Evolutionary conservation across 805 yeast species (phyloP), one percentile per base, ranked within the genome.

Genomic region (Debaryomyces tyrocola): DNA sequence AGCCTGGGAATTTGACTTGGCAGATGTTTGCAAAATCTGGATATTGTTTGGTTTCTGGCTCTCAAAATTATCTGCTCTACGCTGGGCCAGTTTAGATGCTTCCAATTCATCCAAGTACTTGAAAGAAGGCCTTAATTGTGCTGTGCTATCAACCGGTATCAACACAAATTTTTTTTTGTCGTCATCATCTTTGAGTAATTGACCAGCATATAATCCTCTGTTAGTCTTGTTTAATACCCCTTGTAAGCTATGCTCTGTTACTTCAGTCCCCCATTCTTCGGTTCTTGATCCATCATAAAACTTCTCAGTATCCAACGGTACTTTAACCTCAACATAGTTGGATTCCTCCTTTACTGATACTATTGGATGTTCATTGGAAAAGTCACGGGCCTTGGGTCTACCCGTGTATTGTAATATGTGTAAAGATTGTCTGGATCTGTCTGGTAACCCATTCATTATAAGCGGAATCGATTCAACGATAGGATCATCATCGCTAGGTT

Each of bases 121-220:
- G 67, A 94, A 89, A 55, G 79, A 78, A 2, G 97, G 94, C 54
- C 96, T 77, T 49, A 94, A 63, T 63, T 92, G 97, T 0, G 85
- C 80, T 0, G 87, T 80, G 17, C 82, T 75, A 31, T 80, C 78
- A 1, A 91, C 73, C 1, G 92, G 87, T 1, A 80, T 65, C 49
- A 92, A 63, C 41, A 87, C 81, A 6, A 90, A 57, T 55, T 77
- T 82, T 24, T 48, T 51, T 8, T 48, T 53, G 7, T 45, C 48
- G 10, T 57, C 62, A 6, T 50, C 61, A 6, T 44, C 53, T 8
- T 47, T 44, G 6, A 60, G 49, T 5, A 70, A 55, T 41, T 61
- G 58, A 8, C 63, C 75, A 5, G 62, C 73, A 44, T 70, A 72
- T 11, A 67, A 54, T 2, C 74, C 73, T 11, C 85, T 86, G 29